phyloP scores from a whole-genome alignment of 75 land plant genomes.

The Chamaecyparis obtusa region DNA sequence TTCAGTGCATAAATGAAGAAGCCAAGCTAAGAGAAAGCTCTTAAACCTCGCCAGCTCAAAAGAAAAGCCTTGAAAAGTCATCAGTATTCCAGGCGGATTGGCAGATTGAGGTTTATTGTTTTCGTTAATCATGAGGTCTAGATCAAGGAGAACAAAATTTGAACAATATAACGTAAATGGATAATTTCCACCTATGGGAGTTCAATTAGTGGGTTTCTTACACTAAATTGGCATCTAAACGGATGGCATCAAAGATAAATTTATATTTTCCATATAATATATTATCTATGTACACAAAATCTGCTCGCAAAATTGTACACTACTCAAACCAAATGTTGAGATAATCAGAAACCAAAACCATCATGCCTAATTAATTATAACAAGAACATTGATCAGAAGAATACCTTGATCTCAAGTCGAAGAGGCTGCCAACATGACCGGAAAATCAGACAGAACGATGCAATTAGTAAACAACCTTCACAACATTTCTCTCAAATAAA shows the following conservation, averaged over 20 bases:
- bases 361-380: not conserved
- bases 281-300: not conserved
- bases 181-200: not conserved
- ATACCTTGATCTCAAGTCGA: conserved; percentile 74
- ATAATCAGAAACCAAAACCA: not conserved
- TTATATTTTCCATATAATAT: not conserved
- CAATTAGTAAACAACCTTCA: not conserved
- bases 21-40: too few relatives aligned
- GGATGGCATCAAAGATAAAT: too few relatives aligned
- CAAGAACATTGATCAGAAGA: not conserved
- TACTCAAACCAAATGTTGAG: not conserved
- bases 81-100: too few relatives aligned
- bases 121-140: too few relatives aligned
- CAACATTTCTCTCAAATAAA: not conserved
- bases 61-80: too few relatives aligned
- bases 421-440: conserved; percentile 50
- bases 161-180: too few relatives aligned
- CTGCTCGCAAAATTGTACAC: not conserved
- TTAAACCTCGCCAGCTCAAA: too few relatives aligned
- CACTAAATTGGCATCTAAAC: not conserved
- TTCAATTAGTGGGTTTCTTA: not conserved
- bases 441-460: conserved; percentile 8
- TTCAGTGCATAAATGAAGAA: too few relatives aligned
- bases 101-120: too few relatives aligned
- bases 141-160: too few relatives aligned